Evolutionary conservation across 2,329 filamentous ascomycete species (phyloP), one percentile per base, ranked within the genome.

Genomic region (Phialophora verrucosa): DNA sequence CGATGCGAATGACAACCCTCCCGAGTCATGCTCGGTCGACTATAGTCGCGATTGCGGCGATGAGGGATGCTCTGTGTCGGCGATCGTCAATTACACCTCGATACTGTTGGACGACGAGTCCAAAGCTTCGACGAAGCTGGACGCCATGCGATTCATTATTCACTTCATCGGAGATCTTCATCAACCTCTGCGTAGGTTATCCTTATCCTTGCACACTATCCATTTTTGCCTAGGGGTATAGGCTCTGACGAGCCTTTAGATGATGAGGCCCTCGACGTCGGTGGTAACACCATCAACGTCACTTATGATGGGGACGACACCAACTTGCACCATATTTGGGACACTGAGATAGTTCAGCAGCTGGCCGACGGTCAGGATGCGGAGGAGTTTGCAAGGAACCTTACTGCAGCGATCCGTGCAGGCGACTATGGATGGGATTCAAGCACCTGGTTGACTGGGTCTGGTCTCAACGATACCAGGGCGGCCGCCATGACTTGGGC

Each of bases 281-380:
- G 90, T 62, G 90, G 90, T 0, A 92, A 92, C 71, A 83, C 83
- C 14, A 90, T 92, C 72, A 76, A 82, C n/a, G 90, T 92, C 1
- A 81, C 78, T n/a, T 92, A 87, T 77, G 80, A 87, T 29, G 83
- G 82, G 2, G 76, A 78, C 42, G 76, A 81, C 31, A 82, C 85
- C 65, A 92, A 92, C 73, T 81, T 92, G 49, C 90, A 92, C 74
- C 83, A 89, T 65, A 85, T 91, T 23, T 92, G 90, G 90, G 90
- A 92, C 74, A 87, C 84, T 17, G 62, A 84, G 85, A 65, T 86
- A 77, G 75, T 85, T 85, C 63, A 64, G 38, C 63, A 65, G 29
- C 57, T 68, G 17, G 63, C 64, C 1, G 51, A 57, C 32, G 61
- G 62, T 12, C 75, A 76, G 4, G 78, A 83, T 54, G 87, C 87